Percentiles rank a stretch among this genome's conserved stretches.
Evolutionary conservation across 106 monocot species (phyloP).

Genomic region (Xerophyta viscosa): DNA sequence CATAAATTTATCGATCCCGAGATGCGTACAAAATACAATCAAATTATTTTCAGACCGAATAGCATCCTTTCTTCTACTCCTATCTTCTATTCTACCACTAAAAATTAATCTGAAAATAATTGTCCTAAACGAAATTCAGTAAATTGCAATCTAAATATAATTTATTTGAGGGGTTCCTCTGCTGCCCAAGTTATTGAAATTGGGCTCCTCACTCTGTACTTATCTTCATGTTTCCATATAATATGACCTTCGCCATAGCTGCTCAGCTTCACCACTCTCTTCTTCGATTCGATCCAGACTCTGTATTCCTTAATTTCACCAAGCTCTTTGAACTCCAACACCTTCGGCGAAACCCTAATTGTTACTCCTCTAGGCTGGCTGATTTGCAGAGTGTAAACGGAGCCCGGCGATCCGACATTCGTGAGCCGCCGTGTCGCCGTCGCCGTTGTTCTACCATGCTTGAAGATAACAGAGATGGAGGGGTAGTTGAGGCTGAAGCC

Average conservation of each 20-base stretch:
- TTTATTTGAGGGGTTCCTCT: neutral
- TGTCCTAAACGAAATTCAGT: too few relatives aligned
- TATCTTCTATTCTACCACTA: too few relatives aligned
- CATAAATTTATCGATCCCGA: too few relatives aligned
- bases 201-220: conserved; percentile 71
- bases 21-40: too few relatives aligned
- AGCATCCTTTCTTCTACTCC: too few relatives aligned
- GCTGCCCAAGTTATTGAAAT: conserved; percentile 52
- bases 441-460: conserved; percentile 14
- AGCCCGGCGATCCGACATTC: conserved; percentile 55
- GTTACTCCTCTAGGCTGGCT: conserved; percentile 32
- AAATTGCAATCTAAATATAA: too few relatives aligned
- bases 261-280: conserved; percentile 5
- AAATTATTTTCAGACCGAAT: too few relatives aligned
- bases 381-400: conserved; percentile 40
- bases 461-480: conserved; percentile 61
- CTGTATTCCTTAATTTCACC: conserved; percentile 44
- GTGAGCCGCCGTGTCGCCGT: conserved; percentile 37
- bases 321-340: conserved; percentile 28
- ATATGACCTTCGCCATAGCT: conserved; percentile 47
- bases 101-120: too few relatives aligned
- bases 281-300: conserved; percentile 42
- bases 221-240: conserved; percentile 27
- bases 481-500: conserved; percentile 82
- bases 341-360: conserved; percentile 44